Base-by-base conservation (phyloP, 768 basidiomycete species). In the Chalciporus sphaerocephalus region DNA sequence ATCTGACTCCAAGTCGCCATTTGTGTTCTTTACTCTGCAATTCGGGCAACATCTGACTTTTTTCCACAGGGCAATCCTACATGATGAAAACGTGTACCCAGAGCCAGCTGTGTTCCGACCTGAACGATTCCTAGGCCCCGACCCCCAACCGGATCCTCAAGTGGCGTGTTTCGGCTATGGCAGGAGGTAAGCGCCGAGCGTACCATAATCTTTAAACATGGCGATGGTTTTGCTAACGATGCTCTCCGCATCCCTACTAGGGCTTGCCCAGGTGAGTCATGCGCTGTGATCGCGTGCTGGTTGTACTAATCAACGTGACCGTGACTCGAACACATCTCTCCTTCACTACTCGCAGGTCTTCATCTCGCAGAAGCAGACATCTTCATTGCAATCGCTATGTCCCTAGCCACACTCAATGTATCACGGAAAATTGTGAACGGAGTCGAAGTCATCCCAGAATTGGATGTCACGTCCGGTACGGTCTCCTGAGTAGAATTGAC, bases 401-500 rank as follows among this genome's bases (percentile, higher is more conserved):
- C 42, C 12, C 30, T 52, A 11, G 55, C 46, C 9, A 50, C 44
- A 5, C 21, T 47, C 28, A n/a, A 55, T 6, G 20, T 58, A 0
- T 48, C 41, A 15, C 74, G 72, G 41, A 66, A 58, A 0, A 48
- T 74, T 0, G 67, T 69, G 32, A 61, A 72, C 16, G 74, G 73
- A 0, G 57, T 66, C 0, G 67, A 70, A 21, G 60, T 77, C 28
- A 66, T 69, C 0, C 77, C 78, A 6, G 67, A 72, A 38, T 63
- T 72, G 33, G 74, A 74, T 25, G 11, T 44, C 15, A 71, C 67
- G 0, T 66, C 70, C 0, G 77, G 77, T 2, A 63, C 64, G 0
- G 66, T 80, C 41, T 73, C 70, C 78, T 77, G 44, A 22, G 70
- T 56, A 1, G 35, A 23, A 10, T 16, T 7, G 13, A 6, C 2